Conservation (phyloP, 176 grass and related monocot species). For the Zizania latifolia region DNA sequence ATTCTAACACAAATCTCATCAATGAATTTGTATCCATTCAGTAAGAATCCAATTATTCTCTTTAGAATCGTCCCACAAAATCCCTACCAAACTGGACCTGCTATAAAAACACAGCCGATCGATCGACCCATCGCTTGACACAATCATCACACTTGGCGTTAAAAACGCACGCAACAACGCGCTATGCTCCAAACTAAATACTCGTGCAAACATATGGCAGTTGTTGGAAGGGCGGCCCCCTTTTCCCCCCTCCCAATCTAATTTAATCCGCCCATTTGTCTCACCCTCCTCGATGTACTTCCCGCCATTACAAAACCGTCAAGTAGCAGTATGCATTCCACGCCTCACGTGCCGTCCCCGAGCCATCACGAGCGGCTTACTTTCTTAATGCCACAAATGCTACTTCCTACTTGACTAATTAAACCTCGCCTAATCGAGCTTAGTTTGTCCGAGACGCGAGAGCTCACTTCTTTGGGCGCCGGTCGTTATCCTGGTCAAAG, state of each 20-base stretch:
- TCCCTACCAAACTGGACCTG: no score
- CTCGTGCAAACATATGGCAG: slow-evolving; percentile 34
- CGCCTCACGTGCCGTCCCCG: slow-evolving; percentile 27
- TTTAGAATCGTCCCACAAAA: no score
- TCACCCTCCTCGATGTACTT: slow-evolving; percentile 14
- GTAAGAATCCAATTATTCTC: no score
- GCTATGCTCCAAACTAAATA: slow-evolving; percentile 35
- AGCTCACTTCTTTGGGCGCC: slow-evolving; percentile 2
- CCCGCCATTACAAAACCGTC: neutral
- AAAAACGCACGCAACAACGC: neutral
- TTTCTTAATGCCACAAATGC: neutral
- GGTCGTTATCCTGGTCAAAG: slow-evolving; percentile 46
- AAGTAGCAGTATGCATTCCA: neutral
- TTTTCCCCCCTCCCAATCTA: no score
- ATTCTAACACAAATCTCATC: no score
- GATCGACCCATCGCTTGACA: slow-evolving; percentile 39
- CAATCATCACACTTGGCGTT: slow-evolving; percentile 32
- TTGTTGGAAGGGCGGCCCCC: slow-evolving; percentile 16
- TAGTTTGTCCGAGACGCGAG: no score
- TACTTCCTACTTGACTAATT: no score
- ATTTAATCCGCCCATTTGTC: neutral
- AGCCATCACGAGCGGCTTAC: slow-evolving; percentile 19
- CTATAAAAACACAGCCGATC: no score
- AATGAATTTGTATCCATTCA: no score
- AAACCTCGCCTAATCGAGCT: slow-evolving; percentile 5